These are phyloP conservation scores for Oropetium thomaeum DNA, from an alignment of 176 grass and related monocot species.

Conservation along the genomic window DNA sequence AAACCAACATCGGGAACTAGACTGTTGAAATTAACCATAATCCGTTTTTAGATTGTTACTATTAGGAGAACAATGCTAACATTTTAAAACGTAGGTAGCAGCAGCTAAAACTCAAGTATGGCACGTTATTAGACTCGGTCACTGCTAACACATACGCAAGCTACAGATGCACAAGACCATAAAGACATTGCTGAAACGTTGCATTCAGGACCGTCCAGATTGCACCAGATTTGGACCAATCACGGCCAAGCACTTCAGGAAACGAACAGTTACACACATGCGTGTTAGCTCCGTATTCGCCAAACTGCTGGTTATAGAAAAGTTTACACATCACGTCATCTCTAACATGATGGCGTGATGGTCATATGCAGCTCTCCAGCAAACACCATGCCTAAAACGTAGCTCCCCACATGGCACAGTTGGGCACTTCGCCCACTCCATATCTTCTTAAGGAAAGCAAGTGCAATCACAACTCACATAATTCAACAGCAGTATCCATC, in stretches of 20 bases:
- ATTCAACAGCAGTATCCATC: constrained; percentile 15
- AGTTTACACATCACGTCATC: background rate
- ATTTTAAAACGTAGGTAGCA: too few species aligned
- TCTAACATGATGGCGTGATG: constrained; percentile 3
- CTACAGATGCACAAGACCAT: background rate
- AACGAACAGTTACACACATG: constrained; percentile 30
- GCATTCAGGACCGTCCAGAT: background rate
- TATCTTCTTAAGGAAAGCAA: constrained; percentile 14
- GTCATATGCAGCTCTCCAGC: background rate
- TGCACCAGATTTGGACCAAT: background rate
- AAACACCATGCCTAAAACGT: constrained; percentile 3
- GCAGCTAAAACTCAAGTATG: background rate
- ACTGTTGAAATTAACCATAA: background rate
- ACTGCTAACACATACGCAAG: background rate
- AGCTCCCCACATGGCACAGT: constrained; percentile 4
- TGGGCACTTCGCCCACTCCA: constrained; percentile 10
- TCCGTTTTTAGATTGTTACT: too few species aligned
- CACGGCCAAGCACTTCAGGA: constrained; percentile 27
- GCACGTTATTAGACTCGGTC: background rate
- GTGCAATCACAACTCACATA: constrained; percentile 12
- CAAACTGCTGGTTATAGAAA: constrained; percentile 2
- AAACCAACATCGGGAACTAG: background rate
- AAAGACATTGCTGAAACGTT: background rate
- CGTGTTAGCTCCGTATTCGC: background rate
- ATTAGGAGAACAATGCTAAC: too few species aligned